A percentile compares a stretch with the other conserved stretches of the same genome.
phyloP scores from a whole-genome alignment of 352 stramenopile genomes.

The Blastocystis sp. region DNA sequence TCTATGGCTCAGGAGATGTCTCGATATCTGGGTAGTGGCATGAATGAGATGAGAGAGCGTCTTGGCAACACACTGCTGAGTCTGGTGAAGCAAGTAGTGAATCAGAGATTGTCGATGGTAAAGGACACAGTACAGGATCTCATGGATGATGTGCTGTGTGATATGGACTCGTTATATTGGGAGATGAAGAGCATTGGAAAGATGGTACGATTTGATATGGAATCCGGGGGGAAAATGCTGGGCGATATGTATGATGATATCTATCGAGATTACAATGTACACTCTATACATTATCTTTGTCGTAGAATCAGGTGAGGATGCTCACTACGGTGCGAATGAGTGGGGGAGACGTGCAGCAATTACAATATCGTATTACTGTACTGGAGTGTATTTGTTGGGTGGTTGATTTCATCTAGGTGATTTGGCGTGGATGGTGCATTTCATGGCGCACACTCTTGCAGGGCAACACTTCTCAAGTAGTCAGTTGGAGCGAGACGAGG shows the following conservation, averaged over 20 bases:
- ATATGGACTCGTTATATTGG: neutral
- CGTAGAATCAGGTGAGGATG: constrained; percentile 17
- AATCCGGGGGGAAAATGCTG: constrained; percentile 2
- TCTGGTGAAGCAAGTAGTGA: neutral
- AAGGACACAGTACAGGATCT: neutral
- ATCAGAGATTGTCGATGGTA: neutral
- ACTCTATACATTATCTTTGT: neutral
- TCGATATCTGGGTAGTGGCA: neutral
- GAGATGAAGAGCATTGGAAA: neutral
- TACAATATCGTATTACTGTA: neutral
- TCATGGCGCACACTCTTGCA: neutral
- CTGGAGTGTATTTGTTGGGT: neutral
- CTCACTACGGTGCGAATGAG: neutral
- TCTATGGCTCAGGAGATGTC: neutral
- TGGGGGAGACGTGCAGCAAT: neutral
- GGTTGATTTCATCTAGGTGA: neutral
- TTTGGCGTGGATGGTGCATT: constrained; percentile 45
- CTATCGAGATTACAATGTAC: neutral
- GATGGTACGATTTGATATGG: neutral
- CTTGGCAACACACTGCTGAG: neutral
- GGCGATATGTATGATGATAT: neutral
- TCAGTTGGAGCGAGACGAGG: constrained; percentile 25
- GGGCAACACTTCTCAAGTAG: constrained; percentile 1
- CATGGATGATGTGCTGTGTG: constrained; percentile 13
- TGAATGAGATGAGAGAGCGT: neutral